A percentile compares a stretch with the other conserved stretches of the same genome.
Conservation (phyloP, 2,329 filamentous ascomycete genomes). For the Pseudogymnoascus verrucosus region DNA sequence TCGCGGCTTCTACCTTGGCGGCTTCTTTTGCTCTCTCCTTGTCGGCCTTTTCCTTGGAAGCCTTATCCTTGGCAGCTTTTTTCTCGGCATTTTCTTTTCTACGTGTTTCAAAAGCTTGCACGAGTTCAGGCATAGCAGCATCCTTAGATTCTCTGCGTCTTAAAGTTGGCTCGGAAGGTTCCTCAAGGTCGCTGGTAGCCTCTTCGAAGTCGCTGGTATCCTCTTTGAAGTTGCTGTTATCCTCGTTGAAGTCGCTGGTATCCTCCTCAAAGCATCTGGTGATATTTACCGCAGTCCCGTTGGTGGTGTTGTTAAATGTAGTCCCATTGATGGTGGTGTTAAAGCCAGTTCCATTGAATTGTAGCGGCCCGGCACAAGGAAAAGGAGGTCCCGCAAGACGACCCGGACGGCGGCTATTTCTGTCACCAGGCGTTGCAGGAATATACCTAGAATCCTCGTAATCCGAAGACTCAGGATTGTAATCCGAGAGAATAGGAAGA, state of each 20-base stretch:
- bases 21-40: neutral
- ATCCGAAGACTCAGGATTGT: neutral
- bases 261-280: neutral
- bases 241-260: neutral
- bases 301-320: neutral
- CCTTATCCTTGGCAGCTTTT: neutral
- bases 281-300: neutral
- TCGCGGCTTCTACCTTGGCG: too few relatives aligned
- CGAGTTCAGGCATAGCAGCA: neutral
- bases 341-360: neutral
- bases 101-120: neutral
- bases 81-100: neutral
- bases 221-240: neutral
- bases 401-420: neutral
- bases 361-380: neutral
- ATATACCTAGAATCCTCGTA: neutral
- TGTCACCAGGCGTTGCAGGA: neutral
- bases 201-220: neutral
- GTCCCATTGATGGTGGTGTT: neutral
- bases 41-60: neutral
- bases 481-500: neutral
- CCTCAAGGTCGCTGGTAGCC: neutral
- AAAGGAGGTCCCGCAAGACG: neutral
- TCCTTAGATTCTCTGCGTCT: neutral
- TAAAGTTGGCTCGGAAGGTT: neutral